These are phyloP conservation scores for Pulveroboletus sp. DNA, from an alignment of 768 basidiomycete species.

Conservation along the genomic window DNA sequence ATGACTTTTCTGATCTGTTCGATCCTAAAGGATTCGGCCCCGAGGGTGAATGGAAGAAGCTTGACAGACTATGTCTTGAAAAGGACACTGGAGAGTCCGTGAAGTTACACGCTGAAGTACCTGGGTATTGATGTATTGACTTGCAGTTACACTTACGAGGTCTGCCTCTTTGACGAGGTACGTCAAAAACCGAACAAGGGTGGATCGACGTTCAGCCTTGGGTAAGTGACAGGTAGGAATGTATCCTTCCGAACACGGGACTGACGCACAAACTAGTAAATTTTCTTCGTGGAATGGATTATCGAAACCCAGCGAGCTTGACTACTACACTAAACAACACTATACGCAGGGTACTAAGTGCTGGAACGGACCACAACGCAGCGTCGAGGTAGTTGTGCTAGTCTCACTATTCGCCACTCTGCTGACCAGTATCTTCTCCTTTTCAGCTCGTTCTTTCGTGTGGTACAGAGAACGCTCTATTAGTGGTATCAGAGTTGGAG, in stretches of 20 bases:
- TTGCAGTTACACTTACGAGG: slow-evolving; percentile 84
- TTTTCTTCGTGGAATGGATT: slow-evolving; percentile 76
- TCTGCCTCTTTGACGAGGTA: slow-evolving; percentile 87
- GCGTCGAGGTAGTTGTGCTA: slow-evolving; percentile 55
- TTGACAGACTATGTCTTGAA: slow-evolving; percentile 75
- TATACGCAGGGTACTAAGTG: slow-evolving; percentile 86
- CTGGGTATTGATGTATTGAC: slow-evolving; percentile 6
- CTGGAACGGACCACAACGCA: slow-evolving; percentile 95
- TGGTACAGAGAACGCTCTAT: slow-evolving; percentile 77
- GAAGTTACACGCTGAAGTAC: background rate
- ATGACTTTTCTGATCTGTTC: slow-evolving; percentile 64
- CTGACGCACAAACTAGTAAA: slow-evolving; percentile 39
- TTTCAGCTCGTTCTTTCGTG: slow-evolving; percentile 74
- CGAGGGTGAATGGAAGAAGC: slow-evolving; percentile 94
- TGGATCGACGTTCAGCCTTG: slow-evolving; percentile 70
- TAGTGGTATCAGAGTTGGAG: slow-evolving; percentile 81
- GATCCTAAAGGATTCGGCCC: slow-evolving; percentile 61
- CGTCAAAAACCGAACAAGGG: slow-evolving; percentile 85
- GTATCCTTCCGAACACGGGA: background rate
- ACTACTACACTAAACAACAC: slow-evolving; percentile 75
- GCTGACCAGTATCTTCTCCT: background rate
- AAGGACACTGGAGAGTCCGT: slow-evolving; percentile 89
- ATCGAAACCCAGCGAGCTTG: slow-evolving; percentile 54
- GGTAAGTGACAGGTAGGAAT: slow-evolving; percentile 48
- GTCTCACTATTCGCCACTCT: background rate